Evolutionary conservation across 2,329 filamentous ascomycete genomes (phyloP), one percentile per base, ranked within the genome.

Genomic region (Orbilia quercus): DNA sequence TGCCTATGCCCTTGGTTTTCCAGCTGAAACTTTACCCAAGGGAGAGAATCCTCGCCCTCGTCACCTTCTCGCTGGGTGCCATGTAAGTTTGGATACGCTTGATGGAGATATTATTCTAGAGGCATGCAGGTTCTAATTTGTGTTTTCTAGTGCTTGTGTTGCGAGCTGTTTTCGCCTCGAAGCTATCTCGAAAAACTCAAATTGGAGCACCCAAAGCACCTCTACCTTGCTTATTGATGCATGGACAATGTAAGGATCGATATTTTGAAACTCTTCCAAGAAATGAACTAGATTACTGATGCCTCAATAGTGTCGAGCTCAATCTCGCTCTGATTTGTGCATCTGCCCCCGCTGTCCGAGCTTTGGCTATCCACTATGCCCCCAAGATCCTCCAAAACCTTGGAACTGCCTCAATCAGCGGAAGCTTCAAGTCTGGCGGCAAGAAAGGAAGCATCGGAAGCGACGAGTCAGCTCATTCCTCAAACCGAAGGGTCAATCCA

Each of bases 1-100:
- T 74, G 7, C 70, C 70, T 9, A 74, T 74, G 70, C 70, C 70
- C 12, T 16, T 74, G 42, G 63, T 74, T 6, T 67, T 69, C 57
- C 62, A 74, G 28, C 28, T 74, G 25, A 51, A 69, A 34, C 57
- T 74, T 3, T 74, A 69, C 31, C 70, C 62, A 12, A 44, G 70
- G 23, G 70, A 74, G 25, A 63, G 70, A 42, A 57, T 74, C 40
- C 28, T 74, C 22, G 70, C 64, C 12, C 22, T 74, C 9, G 31
- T 74, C 7, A 74, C 70, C 16, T 74, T 74, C 16, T 67, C 63
- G 1, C 42, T 74, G 18, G 70, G 70, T 42, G 70, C 63, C 11
- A 53, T 69, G 70, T 74, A 59, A 44, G 70, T 69, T 23, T 45
- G 12, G 22, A 28, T 23, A 14, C 20, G 1, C 16, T 36, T 18